Conservation (phyloP, 2,329 filamentous ascomycete species). For the Drechslera avenae region DNA sequence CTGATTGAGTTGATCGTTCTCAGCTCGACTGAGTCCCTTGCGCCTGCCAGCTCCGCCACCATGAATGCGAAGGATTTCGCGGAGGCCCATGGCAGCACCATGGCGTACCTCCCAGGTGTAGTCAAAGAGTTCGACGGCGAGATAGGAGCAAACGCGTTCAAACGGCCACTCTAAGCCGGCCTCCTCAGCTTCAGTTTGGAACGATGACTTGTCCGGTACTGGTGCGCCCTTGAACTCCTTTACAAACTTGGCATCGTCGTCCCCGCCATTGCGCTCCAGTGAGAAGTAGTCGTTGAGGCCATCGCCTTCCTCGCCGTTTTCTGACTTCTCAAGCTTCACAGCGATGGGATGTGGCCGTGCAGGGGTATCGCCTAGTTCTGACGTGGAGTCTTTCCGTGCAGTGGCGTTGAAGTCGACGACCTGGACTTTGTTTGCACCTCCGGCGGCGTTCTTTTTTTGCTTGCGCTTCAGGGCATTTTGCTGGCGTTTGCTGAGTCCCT, state of each 20-base stretch:
- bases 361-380: constrained; percentile 61
- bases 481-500: constrained; percentile 81
- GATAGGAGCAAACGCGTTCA: constrained; percentile 89
- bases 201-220: constrained; percentile 80
- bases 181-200: constrained; percentile 76
- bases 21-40: constrained; percentile 68
- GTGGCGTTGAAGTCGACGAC: constrained; percentile 83
- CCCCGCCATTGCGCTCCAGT: constrained; percentile 76
- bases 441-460: constrained; percentile 85
- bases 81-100: constrained; percentile 91
- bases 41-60: constrained; percentile 83
- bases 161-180: constrained; percentile 91
- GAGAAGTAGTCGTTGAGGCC: constrained; percentile 79
- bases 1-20: constrained; percentile 81
- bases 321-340: constrained; percentile 65
- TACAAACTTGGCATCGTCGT: constrained; percentile 90
- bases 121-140: constrained; percentile 93
- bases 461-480: constrained; percentile 95
- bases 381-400: constrained; percentile 64
- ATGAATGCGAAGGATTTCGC: constrained; percentile 91
- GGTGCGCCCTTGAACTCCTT: constrained; percentile 91
- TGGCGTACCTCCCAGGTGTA: constrained; percentile 93
- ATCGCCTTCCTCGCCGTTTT: constrained; percentile 61
- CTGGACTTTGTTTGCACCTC: constrained; percentile 85
- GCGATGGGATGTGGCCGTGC: constrained; percentile 52